Conservation (phyloP, 208 protist species). For the Trypanosoma cruzi region DNA sequence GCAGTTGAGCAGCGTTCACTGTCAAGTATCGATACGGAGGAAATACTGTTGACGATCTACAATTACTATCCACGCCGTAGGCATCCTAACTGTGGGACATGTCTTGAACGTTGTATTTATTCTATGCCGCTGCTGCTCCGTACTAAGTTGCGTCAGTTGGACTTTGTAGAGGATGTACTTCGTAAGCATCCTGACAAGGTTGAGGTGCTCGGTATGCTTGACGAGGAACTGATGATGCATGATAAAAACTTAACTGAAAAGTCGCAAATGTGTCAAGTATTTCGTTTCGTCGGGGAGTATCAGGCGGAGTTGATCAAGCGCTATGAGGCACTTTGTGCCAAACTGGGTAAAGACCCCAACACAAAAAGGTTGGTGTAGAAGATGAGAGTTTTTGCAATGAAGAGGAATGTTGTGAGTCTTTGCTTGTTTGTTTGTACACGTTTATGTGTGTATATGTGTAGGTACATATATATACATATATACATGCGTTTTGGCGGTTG, state of each 20-base stretch:
- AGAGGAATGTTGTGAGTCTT: too few species aligned
- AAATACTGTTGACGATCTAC: slow-evolving; percentile 76
- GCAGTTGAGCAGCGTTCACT: slow-evolving; percentile 28
- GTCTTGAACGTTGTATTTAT: slow-evolving; percentile 48
- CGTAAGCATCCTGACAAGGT: slow-evolving; percentile 73
- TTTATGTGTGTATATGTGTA: too few species aligned
- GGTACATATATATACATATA: too few species aligned
- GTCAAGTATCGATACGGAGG: slow-evolving; percentile 45
- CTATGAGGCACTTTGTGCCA: slow-evolving; percentile 42
- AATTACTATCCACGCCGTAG: slow-evolving; percentile 47
- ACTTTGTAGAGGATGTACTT: slow-evolving; percentile 67
- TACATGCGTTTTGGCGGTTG: background rate
- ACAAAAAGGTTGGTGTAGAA: slow-evolving; percentile 6
- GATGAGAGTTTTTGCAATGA: background rate
- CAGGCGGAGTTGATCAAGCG: slow-evolving; percentile 49
- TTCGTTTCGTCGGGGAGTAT: slow-evolving; percentile 85
- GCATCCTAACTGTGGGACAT: slow-evolving; percentile 64
- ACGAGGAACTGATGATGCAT: slow-evolving; percentile 23
- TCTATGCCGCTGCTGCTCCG: slow-evolving; percentile 41
- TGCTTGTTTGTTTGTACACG: too few species aligned
- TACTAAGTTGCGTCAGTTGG: slow-evolving; percentile 47
- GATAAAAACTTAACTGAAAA: background rate
- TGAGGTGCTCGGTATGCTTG: slow-evolving; percentile 37
- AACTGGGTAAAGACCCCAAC: slow-evolving; percentile 25
- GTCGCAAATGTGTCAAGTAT: slow-evolving; percentile 25